phyloP scores from a whole-genome alignment of 2,329 filamentous ascomycete genomes.

The Ascochyta clinopodiicola region DNA sequence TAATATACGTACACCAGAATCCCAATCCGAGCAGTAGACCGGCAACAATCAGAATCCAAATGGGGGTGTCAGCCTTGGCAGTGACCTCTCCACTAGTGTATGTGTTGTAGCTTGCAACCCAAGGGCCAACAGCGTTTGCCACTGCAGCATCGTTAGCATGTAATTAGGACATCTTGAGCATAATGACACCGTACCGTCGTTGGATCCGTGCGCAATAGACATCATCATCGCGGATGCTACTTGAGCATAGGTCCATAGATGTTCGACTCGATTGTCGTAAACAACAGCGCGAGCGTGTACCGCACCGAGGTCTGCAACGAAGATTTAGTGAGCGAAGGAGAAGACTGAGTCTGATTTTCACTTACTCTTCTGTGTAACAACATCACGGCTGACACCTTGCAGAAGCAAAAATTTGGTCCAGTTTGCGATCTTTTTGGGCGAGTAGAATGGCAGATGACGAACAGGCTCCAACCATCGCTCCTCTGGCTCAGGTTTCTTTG shows the following conservation, averaged over 20 bases:
- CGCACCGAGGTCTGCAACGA: slow-evolving; percentile 35
- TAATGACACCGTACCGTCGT: slow-evolving; percentile 52
- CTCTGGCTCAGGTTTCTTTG: slow-evolving; percentile 41
- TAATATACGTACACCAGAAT: slow-evolving; percentile 61
- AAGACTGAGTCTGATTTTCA: rapidly evolving
- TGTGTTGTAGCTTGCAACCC: slow-evolving; percentile 68
- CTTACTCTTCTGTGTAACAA: slow-evolving; percentile 49
- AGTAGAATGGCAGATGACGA: slow-evolving; percentile 36
- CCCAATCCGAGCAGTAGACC: slow-evolving; percentile 62
- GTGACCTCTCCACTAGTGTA: slow-evolving; percentile 60
- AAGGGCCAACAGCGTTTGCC: slow-evolving; percentile 61
- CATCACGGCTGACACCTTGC: slow-evolving; percentile 51
- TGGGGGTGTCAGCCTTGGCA: slow-evolving; percentile 58
- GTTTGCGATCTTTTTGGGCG: slow-evolving; percentile 43
- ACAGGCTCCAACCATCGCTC: slow-evolving; percentile 46
- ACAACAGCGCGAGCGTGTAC: slow-evolving; percentile 51
- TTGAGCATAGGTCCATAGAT: slow-evolving; percentile 54
- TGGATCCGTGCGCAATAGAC: slow-evolving; percentile 75
- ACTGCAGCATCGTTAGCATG: slow-evolving; percentile 42
- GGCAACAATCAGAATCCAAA: slow-evolving; percentile 66
- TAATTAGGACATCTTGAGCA: no score
- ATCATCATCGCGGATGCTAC: slow-evolving; percentile 69
- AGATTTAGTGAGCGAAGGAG: not conserved
- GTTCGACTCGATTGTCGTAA: slow-evolving; percentile 57
- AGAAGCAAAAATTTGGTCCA: slow-evolving; percentile 54